Percentiles rank a stretch among this genome's conserved stretches.
Evolutionary conservation across 75 land plant genomes (phyloP).

Genomic region (Cupressus sempervirens): DNA sequence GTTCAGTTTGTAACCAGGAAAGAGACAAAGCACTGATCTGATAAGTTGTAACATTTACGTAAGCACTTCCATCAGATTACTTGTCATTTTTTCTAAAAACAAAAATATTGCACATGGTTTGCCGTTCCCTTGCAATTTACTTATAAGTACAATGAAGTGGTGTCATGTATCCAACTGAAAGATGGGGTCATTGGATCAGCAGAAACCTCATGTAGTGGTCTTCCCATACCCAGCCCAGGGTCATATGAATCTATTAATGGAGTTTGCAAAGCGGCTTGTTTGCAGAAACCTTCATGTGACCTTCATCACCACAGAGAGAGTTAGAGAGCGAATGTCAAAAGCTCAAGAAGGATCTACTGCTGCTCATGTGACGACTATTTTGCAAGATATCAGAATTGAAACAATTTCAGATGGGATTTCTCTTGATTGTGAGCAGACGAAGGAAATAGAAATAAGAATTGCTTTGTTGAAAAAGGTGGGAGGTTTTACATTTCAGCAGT

Average conservation of each 20-base stretch:
- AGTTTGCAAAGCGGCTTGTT: constrained; percentile 23
- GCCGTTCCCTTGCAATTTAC: too few relatives aligned
- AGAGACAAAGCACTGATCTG: too few relatives aligned
- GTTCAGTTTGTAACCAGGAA: too few relatives aligned
- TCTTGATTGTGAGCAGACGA: neutral
- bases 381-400: neutral
- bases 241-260: constrained; percentile 29
- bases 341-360: neutral
- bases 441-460: too few relatives aligned
- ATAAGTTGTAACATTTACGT: too few relatives aligned
- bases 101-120: too few relatives aligned
- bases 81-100: too few relatives aligned
- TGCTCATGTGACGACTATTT: neutral
- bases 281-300: constrained; percentile 16
- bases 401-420: neutral
- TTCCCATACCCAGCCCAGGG: constrained; percentile 31
- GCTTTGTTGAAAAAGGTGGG: too few relatives aligned
- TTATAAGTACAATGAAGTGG: too few relatives aligned
- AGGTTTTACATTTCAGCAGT: constrained; percentile 2
- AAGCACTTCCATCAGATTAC: too few relatives aligned
- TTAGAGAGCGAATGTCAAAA: constrained; percentile 13
- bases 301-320: constrained; percentile 22
- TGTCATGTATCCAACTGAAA: too few relatives aligned
- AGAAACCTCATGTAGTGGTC: constrained; percentile 20
- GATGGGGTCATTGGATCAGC: too few relatives aligned